A percentile compares a stretch with the other conserved stretches of the same genome.
Evolutionary conservation across 331 rosid species (phyloP).

Genomic region (Spiraea crenata): DNA sequence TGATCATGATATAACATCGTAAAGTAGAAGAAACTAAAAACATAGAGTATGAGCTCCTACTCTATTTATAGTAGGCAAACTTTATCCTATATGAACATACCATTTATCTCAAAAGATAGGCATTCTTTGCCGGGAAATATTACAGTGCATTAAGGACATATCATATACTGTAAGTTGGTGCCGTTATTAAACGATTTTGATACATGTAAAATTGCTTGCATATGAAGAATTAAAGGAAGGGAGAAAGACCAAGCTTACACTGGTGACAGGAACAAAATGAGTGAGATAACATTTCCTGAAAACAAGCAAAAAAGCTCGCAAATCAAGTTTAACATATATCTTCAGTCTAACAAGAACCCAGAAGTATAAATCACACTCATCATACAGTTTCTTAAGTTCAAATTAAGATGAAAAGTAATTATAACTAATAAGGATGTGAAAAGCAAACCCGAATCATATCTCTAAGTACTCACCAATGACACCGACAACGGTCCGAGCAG

Average conservation of each 20-base stretch:
- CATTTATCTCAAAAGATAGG: no score
- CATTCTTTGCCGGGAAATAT: no score
- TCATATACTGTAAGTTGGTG: no score
- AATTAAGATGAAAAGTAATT: neutral
- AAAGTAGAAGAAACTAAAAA: no score
- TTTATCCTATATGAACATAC: no score
- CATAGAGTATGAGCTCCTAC: no score
- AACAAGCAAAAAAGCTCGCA: neutral
- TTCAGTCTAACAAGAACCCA: neutral
- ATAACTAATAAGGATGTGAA: neutral
- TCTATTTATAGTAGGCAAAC: no score
- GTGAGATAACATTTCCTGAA: constrained; percentile 80
- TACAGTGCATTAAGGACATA: no score
- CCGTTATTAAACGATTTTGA: no score
- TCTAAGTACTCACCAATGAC: constrained; percentile 45
- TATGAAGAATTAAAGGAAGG: neutral
- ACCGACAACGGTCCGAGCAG: constrained; percentile 65
- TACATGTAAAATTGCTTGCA: neutral
- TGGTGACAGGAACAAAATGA: constrained; percentile 72
- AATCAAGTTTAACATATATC: constrained; percentile 2
- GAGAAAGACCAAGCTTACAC: constrained; percentile 45
- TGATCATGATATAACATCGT: no score
- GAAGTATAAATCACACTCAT: neutral
- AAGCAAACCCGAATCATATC: neutral
- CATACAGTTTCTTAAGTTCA: neutral